Percentiles rank a stretch among this genome's conserved stretches.
phyloP scores from a whole-genome alignment of 148 eudicot species.

The Gaultheria prostrata region DNA sequence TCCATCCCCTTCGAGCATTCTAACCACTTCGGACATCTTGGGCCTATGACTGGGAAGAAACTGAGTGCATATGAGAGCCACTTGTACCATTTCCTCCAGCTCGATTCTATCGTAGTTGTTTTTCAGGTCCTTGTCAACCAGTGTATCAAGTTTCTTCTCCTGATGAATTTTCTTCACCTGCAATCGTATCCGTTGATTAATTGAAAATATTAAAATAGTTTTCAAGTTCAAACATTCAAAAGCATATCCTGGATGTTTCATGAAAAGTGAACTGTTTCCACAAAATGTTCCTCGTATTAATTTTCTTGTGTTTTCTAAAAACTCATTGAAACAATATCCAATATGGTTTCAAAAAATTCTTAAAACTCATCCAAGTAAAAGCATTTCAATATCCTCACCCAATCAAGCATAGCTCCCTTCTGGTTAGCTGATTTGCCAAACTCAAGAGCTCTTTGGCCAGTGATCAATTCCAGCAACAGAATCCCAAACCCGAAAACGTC shows the following conservation, averaged over 20 bases:
- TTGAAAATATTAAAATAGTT: background rate
- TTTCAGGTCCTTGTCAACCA: conserved; percentile 84
- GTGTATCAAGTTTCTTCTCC: conserved; percentile 70
- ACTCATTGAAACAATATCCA: background rate
- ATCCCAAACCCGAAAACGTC: conserved; percentile 84
- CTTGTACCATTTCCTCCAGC: conserved; percentile 89
- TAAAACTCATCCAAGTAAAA: background rate
- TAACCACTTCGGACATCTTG: conserved; percentile 90
- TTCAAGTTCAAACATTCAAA: background rate
- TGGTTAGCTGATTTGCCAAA: conserved; percentile 78
- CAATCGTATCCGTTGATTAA: conserved; percentile 10
- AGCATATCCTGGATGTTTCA: background rate
- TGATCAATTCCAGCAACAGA: conserved; percentile 70
- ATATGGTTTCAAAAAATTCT: background rate
- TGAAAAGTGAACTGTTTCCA: background rate
- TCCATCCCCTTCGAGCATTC: conserved; percentile 98
- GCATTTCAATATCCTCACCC: conserved; percentile 40
- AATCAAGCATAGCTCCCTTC: conserved; percentile 81
- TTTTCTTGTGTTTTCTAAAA: background rate
- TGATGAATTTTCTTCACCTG: conserved; percentile 82
- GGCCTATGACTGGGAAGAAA: conserved; percentile 79
- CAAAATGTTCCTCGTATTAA: background rate
- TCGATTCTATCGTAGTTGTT: conserved; percentile 65
- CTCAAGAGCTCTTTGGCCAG: conserved; percentile 80
- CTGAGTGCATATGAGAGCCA: conserved; percentile 88